These are phyloP conservation scores for Camelina sativa DNA, from an alignment of 345 rosid genomes.

Conservation along the genomic window DNA sequence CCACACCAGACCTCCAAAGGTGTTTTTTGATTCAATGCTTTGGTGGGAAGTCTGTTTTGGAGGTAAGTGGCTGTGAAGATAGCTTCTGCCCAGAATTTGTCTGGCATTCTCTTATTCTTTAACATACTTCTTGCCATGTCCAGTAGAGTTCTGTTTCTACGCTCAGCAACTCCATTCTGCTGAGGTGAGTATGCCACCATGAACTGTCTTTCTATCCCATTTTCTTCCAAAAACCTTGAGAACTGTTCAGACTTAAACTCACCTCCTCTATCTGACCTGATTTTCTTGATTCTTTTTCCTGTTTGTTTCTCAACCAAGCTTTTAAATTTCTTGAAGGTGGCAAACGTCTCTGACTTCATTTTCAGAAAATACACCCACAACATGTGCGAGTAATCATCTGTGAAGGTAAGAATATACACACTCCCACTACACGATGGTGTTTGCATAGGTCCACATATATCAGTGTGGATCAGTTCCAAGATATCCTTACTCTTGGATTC, in stretches of 20 bases:
- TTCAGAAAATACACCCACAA: no score
- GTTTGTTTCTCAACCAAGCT: not conserved
- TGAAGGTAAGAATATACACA: no score
- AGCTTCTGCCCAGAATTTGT: not conserved
- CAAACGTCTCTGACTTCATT: no score
- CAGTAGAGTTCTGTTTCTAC: not conserved
- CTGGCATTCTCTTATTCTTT: not conserved
- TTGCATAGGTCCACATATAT: no score
- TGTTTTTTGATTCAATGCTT: not conserved
- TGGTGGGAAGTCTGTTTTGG: not conserved
- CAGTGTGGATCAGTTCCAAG: no score
- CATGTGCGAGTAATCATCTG: no score
- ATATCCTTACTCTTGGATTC: no score
- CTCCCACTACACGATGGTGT: no score
- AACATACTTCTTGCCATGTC: not conserved
- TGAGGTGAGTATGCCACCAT: not conserved
- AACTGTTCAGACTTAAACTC: not conserved
- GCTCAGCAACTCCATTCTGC: not conserved
- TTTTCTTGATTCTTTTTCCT: not conserved
- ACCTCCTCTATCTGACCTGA: not conserved
- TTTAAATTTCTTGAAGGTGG: no score
- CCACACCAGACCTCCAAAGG: not conserved
- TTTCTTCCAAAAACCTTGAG: not conserved
- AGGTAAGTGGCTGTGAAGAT: not conserved
- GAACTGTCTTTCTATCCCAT: not conserved